Base-by-base conservation (phyloP, 352 stramenopile genomes). In the Phytophthora multivora region DNA sequence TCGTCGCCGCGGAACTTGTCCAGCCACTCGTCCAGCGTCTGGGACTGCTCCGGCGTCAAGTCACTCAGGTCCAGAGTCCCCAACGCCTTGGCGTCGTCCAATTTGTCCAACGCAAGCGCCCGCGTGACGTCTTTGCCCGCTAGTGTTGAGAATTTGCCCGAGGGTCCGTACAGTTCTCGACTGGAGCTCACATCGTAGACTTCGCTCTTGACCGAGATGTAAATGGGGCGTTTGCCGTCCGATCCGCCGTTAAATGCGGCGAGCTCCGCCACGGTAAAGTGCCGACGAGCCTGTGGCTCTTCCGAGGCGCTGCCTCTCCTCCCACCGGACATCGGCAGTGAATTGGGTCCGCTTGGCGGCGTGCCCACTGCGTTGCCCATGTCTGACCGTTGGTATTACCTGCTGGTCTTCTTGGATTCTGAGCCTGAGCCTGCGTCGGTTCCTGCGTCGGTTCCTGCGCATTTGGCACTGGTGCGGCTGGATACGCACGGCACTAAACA, bases 181-280 rank as follows among this genome's bases (percentile, higher is more conserved):
- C 86, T 91, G 16, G 77, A 74, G 21, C 76, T 95, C 21, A 98
- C 94, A 75, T 99, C 94, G 79, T 97, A 99, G 2, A 99, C 89
- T 13, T 92, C 93, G 21, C 94, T 93, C 55, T 83, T 75, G 5
- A 98, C 52, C 6, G 91, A 91, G 4, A 98, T 77, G 73, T 98
- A 98, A 12, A 98, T 89, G 10, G 87, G 83, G 18, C 91, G 91
- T 25, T 80, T 62, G 66, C 85, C 56, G 9, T 66, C 79, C 2
- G 25, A 45, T 21, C 16, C 41, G 13, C 93, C 94, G 63, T 97
- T 83, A 67, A 97, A 98, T 23, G 76, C 54, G 8, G 67, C 50
- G 15, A 98, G 73, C 61, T 98, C 81, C 36, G 86, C 61, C 11
- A 63, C 35, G 8, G 91, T 98, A 41, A 98, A 98, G 46, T 62